Percentiles rank a stretch among this genome's conserved stretches.
Conservation (phyloP, 306 rosid species). For the Vigna mungo region DNA sequence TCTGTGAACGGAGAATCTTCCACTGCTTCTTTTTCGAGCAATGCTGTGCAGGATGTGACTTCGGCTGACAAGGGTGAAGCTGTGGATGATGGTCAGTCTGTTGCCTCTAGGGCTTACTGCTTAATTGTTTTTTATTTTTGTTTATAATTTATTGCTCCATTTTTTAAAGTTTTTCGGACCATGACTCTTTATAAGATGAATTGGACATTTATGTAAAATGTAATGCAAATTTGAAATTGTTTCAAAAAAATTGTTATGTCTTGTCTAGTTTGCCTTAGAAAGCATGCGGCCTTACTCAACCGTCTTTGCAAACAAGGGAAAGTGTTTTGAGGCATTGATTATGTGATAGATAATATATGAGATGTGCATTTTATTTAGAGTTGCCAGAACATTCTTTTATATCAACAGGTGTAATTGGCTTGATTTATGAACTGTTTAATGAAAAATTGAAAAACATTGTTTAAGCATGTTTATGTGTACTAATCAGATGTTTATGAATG, state of each 20-base stretch:
- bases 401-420: background rate
- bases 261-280: constrained; percentile 21
- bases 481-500: background rate
- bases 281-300: constrained; percentile 19
- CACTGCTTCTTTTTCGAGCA: constrained; percentile 62
- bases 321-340: background rate
- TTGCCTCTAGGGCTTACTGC: constrained; percentile 30
- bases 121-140: constrained; percentile 1
- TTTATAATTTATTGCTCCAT: background rate
- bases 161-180: background rate
- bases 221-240: background rate
- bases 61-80: constrained; percentile 56
- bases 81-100: constrained; percentile 65
- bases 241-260: constrained; percentile 1
- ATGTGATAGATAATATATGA: background rate
- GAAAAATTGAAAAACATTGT: background rate
- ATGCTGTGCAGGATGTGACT: constrained; percentile 58
- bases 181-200: background rate
- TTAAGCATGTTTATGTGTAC: constrained; percentile 10
- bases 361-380: background rate
- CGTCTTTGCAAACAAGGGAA: constrained; percentile 18
- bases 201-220: background rate
- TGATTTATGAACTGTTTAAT: constrained; percentile 21
- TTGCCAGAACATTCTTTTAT: background rate
- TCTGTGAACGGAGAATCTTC: constrained; percentile 72